These are phyloP conservation scores for Ganoderma boninense DNA, from an alignment of 1,284 basidiomycete species.

Conservation along the genomic window DNA sequence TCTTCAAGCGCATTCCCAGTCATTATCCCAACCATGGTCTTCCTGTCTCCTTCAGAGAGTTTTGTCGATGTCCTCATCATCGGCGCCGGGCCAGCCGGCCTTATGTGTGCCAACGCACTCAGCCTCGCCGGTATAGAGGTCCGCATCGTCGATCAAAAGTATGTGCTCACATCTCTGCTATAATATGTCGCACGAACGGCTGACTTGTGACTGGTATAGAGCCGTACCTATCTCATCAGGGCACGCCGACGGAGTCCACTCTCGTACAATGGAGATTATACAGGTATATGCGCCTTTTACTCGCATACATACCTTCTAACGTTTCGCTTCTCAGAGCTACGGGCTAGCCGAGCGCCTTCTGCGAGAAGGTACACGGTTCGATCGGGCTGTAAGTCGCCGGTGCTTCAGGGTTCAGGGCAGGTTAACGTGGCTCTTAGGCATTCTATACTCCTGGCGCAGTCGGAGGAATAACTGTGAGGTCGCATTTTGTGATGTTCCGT, in stretches of 20 bases:
- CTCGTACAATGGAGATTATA: constrained; percentile 80
- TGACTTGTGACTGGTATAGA: constrained; percentile 43
- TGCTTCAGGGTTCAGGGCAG: not conserved
- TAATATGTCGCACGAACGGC: not conserved
- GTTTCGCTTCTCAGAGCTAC: constrained; percentile 62
- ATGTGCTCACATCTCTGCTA: constrained; percentile 22
- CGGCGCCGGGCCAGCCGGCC: constrained; percentile 65
- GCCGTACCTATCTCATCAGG: constrained; percentile 67
- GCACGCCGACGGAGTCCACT: constrained; percentile 84
- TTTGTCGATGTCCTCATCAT: constrained; percentile 65
- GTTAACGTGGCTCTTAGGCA: constrained; percentile 50
- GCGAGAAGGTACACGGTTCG: constrained; percentile 72
- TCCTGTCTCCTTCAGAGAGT: not conserved
- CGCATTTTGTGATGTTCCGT: not conserved
- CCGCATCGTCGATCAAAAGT: constrained; percentile 74
- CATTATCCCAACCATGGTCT: not conserved
- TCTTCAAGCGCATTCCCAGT: not conserved
- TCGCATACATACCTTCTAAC: not conserved
- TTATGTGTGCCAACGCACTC: constrained; percentile 72
- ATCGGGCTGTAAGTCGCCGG: constrained; percentile 60
- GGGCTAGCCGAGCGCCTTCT: constrained; percentile 72
- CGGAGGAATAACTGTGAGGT: constrained; percentile 66
- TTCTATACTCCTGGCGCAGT: constrained; percentile 73
- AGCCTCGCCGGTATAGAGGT: constrained; percentile 66
- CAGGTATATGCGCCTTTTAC: constrained; percentile 52